Conservation (phyloP, 345 rosid genomes). For the Linum trigynum region DNA sequence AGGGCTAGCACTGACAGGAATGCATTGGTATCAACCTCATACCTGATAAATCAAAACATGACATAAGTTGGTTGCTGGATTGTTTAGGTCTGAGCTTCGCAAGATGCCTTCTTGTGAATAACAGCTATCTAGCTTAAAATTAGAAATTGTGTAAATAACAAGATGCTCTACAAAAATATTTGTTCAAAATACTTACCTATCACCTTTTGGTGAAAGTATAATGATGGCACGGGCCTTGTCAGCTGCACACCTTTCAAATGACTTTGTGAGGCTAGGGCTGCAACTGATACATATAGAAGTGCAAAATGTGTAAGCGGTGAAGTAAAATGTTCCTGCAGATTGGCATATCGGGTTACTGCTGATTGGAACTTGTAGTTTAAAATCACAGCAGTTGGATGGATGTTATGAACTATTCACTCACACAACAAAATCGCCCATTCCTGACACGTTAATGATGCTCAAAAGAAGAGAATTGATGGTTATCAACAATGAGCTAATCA, state of each 20-base stretch:
- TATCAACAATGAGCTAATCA: too few relatives aligned
- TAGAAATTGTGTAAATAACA: not conserved
- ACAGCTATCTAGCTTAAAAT: not conserved
- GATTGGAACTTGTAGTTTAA: not conserved
- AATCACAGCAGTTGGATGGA: too few relatives aligned
- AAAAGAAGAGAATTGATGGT: too few relatives aligned
- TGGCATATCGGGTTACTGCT: constrained; percentile 1
- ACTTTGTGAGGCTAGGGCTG: constrained; percentile 77
- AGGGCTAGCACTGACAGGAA: constrained; percentile 90
- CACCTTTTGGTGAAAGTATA: constrained; percentile 73
- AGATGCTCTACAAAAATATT: not conserved
- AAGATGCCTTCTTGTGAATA: not conserved
- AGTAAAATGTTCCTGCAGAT: constrained; percentile 2
- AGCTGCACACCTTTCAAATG: constrained; percentile 91
- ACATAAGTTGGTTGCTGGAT: constrained; percentile 16
- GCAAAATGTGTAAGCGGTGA: constrained; percentile 4
- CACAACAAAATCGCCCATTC: too few relatives aligned
- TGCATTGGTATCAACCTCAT: constrained; percentile 85
- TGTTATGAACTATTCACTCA: too few relatives aligned
- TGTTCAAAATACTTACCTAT: constrained; percentile 44
- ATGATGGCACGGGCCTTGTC: constrained; percentile 78
- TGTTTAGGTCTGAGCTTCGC: too few relatives aligned
- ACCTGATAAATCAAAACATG: constrained; percentile 43
- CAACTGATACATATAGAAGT: constrained; percentile 56
- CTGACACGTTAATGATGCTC: too few relatives aligned